Evolutionary conservation across 192 early-diverging fungal species (phyloP), one percentile per base, ranked within the genome.

Genomic region (Phycomyces blakesleeanus): DNA sequence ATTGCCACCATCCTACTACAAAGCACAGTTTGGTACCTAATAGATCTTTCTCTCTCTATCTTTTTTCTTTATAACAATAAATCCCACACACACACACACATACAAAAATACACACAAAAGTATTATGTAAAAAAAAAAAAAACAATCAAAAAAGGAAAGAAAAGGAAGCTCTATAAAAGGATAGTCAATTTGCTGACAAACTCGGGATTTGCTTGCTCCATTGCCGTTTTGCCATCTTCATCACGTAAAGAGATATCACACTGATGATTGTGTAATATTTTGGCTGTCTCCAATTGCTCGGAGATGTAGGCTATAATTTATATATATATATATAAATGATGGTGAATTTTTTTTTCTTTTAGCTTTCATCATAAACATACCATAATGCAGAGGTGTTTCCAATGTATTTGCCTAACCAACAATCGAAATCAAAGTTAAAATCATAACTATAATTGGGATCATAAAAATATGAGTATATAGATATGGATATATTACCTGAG

Each of bases 1-100:
- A 11, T 64, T 98, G 58, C 93, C 93, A 37, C 81, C 85, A 20
- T 90, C 86, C 9, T 96, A 85, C 77, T 88, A 90, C 71, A 88
- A 87, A 69, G 82, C 92, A 67, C 85, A 87, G 75, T 98, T 89
- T 75, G 93, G 93, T 59, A 83, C 84, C 41, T 89, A 89, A 54
- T 26, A 25, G 1, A 22, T 11, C 11, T 14, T 22, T 21, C 51
- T 18, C 18, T 12, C 6, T n/a, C n/a, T n/a, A n/a, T n/a, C n/a
- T n/a, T n/a, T n/a, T n/a, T 50, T 22, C 3, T 22, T 50, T 22
- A 50, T 50, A 50, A 50, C 49, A 50, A 22, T 22, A 20, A 20
- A 16, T 11, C 5, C 2, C 11, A 26, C 24, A 54, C 11, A 54
- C 5, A 21, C 11, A 26, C 24, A 54, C 11, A 54, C 3, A 54